phyloP scores from a whole-genome alignment of 495 filamentous ascomycete genomes.

The Xylaria curta region DNA sequence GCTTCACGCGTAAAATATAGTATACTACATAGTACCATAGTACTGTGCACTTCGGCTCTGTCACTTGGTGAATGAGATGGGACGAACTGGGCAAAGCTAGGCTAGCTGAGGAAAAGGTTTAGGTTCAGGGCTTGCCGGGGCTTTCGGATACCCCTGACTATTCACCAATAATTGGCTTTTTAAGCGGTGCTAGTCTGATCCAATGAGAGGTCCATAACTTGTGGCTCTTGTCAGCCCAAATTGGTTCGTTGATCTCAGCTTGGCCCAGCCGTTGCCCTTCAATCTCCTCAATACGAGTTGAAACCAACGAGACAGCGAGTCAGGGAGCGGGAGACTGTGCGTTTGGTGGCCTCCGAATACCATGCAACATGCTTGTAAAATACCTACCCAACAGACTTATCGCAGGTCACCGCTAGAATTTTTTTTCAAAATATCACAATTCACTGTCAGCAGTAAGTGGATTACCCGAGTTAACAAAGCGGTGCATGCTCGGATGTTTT shows the following conservation, averaged over 20 bases:
- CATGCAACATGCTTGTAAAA: background rate
- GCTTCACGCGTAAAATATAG: background rate
- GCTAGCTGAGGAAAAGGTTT: conserved; percentile 13
- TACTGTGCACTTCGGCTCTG: background rate
- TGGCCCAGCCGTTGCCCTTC: conserved; percentile 10
- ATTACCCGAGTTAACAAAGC: background rate
- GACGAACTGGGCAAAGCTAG: background rate
- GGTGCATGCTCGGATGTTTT: background rate
- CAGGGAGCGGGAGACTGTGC: background rate
- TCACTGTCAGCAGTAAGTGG: background rate
- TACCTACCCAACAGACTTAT: background rate
- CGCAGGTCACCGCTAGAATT: conserved; percentile 8
- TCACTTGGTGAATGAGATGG: conserved; percentile 8
- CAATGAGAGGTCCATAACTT: conserved; percentile 10
- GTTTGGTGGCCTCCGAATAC: background rate
- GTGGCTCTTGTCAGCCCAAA: conserved; percentile 21
- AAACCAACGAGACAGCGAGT: background rate
- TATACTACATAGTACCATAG: background rate
- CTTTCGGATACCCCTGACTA: conserved; percentile 13
- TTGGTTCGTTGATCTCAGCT: conserved; percentile 5
- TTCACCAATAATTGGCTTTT: conserved; percentile 14
- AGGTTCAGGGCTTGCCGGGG: conserved; percentile 13
- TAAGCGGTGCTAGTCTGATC: background rate
- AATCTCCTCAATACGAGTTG: conserved; percentile 27
- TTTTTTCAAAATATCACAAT: background rate